Percentiles rank a stretch among this genome's conserved stretches.
These are phyloP conservation scores for Cordyceps cateniannulata DNA, from an alignment of 2,329 filamentous ascomycete species.

Conservation along the genomic window DNA sequence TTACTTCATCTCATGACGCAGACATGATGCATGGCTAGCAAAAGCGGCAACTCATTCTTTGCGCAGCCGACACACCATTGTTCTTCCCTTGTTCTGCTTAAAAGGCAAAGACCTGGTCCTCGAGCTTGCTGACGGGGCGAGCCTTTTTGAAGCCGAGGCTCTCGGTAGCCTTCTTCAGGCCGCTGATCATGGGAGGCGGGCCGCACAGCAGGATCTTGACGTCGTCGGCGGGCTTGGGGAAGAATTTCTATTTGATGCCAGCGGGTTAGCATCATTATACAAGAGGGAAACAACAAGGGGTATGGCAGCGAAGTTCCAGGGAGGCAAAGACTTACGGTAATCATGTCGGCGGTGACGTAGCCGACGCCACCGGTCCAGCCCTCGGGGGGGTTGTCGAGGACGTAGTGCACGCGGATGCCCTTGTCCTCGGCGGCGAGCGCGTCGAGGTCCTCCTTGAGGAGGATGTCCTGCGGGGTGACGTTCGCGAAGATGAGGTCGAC, in stretches of 20 bases:
- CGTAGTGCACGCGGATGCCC: conserved; percentile 84
- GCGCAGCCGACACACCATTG: not conserved
- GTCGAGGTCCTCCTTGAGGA: conserved; percentile 89
- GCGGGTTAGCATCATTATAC: conserved; percentile 15
- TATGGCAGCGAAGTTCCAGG: not conserved
- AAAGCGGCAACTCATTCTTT: not conserved
- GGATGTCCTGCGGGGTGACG: conserved; percentile 85
- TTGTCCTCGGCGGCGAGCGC: conserved; percentile 68
- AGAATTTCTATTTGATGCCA: conserved; percentile 50
- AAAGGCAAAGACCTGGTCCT: conserved; percentile 97
- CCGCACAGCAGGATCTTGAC: conserved; percentile 94
- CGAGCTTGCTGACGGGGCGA: conserved; percentile 90
- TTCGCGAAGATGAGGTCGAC: conserved; percentile 97
- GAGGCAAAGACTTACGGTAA: conserved; percentile 54
- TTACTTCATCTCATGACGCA: not conserved
- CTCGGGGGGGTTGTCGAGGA: conserved; percentile 91
- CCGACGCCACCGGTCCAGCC: conserved; percentile 89
- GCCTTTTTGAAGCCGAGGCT: conserved; percentile 87
- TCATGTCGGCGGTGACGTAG: conserved; percentile 94
- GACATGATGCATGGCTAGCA: not conserved
- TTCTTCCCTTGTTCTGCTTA: conserved; percentile 20
- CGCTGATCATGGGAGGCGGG: conserved; percentile 92
- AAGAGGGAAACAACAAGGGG: not conserved
- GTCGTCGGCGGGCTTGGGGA: conserved; percentile 76
- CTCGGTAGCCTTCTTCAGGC: conserved; percentile 94